Evolutionary conservation across 148 eudicot genomes (phyloP).

Genomic region (Euryodendron excelsum): DNA sequence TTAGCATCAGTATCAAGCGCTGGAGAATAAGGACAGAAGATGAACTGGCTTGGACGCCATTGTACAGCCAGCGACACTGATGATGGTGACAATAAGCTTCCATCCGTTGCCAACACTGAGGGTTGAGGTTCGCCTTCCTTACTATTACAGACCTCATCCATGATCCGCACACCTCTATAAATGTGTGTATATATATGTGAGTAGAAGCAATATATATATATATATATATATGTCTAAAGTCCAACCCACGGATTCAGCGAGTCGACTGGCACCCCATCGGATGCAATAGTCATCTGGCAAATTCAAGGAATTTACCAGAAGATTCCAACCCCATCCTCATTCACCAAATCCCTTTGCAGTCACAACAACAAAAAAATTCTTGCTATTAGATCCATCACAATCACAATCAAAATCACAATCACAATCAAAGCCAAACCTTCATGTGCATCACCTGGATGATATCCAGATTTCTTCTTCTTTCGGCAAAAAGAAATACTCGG

Average conservation of each 20-base stretch:
- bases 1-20: constrained; percentile 22
- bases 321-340: constrained; percentile 71
- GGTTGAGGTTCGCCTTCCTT: constrained; percentile 19
- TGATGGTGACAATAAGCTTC: constrained; percentile 22
- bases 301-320: constrained; percentile 43
- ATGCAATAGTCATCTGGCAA: too few species aligned
- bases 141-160: constrained; percentile 39
- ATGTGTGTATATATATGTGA: not conserved
- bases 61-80: constrained; percentile 19
- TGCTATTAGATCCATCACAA: constrained; percentile 11
- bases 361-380: constrained; percentile 11
- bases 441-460: too few species aligned
- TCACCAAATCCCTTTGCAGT: constrained; percentile 16
- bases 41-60: constrained; percentile 56
- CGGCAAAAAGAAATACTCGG: not conserved
- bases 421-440: too few species aligned
- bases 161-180: not conserved
- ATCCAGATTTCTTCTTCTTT: not conserved
- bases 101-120: constrained; percentile 19
- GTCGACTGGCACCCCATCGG: too few species aligned
- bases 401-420: not conserved
- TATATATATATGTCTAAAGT: not conserved
- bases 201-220: not conserved
- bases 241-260: not conserved
- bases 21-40: constrained; percentile 49